A percentile compares a stretch with the other conserved stretches of the same genome.
These are phyloP conservation scores for Neurospora sp. DNA, from an alignment of 495 filamentous ascomycete genomes.

Conservation along the genomic window DNA sequence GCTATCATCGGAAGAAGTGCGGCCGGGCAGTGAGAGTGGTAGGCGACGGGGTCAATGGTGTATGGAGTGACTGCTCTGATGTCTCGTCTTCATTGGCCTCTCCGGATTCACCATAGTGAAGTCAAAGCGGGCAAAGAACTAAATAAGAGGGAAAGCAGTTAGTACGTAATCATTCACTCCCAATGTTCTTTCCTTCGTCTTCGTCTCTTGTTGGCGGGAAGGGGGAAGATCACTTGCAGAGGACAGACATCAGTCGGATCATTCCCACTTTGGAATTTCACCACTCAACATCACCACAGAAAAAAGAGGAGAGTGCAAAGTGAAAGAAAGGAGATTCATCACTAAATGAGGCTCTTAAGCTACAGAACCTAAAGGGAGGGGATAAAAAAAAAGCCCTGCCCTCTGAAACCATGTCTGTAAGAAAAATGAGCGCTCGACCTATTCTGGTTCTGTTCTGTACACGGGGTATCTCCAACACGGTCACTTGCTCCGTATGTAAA, in stretches of 20 bases:
- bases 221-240: too few species aligned
- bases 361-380: neutral
- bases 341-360: neutral
- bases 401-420: neutral
- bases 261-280: neutral
- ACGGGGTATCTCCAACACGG: neutral
- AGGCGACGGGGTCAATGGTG: too few species aligned
- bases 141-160: neutral
- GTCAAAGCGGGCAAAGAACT: conserved; percentile 39
- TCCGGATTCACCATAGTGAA: conserved; percentile 34
- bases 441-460: neutral
- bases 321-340: neutral
- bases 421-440: neutral
- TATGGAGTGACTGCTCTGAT: too few species aligned
- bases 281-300: neutral
- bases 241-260: too few species aligned
- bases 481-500: neutral
- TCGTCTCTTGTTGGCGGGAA: too few species aligned
- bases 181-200: too few species aligned
- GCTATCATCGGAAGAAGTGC: too few species aligned
- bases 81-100: conserved; percentile 20
- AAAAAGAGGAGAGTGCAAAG: neutral
- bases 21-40: too few species aligned
- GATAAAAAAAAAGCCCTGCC: neutral
- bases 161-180: too few species aligned